Conservation (phyloP, 2,329 filamentous ascomycete genomes). For the Colletotrichum lindemuthianum region DNA sequence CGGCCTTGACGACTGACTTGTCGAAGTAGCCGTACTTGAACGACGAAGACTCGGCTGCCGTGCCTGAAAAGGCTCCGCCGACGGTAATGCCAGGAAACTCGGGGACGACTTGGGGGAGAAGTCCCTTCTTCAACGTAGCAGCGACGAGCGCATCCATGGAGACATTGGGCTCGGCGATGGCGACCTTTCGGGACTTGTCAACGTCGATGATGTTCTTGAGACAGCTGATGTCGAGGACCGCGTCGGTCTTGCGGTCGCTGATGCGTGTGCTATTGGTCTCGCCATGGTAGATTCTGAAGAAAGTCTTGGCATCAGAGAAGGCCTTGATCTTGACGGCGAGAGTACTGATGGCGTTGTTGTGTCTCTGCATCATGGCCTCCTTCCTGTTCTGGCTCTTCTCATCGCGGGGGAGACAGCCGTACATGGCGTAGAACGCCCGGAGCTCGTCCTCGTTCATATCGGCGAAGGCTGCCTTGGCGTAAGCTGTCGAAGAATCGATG, state of each 20-base stretch:
- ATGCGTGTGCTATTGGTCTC: constrained; percentile 79
- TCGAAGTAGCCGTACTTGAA: constrained; percentile 76
- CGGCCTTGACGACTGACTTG: constrained; percentile 67
- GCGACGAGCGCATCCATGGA: constrained; percentile 72
- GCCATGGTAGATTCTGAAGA: constrained; percentile 80
- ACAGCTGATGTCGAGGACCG: constrained; percentile 72
- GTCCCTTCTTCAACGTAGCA: constrained; percentile 62
- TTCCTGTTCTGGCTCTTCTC: neutral
- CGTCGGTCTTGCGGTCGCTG: constrained; percentile 53
- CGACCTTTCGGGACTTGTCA: constrained; percentile 61
- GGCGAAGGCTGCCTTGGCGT: too few relatives aligned
- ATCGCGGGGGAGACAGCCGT: neutral
- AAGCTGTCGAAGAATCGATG: too few relatives aligned
- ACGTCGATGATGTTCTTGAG: constrained; percentile 72
- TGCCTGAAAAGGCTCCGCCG: constrained; percentile 74
- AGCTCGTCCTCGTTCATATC: too few relatives aligned
- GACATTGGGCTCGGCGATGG: constrained; percentile 74
- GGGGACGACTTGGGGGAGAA: constrained; percentile 75
- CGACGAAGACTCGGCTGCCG: constrained; percentile 73
- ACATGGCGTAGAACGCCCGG: too few relatives aligned
- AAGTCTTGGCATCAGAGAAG: constrained; percentile 54
- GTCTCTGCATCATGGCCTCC: constrained; percentile 45
- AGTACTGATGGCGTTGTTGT: constrained; percentile 35
- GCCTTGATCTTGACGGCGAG: constrained; percentile 53
- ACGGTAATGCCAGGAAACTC: constrained; percentile 77